Base-by-base conservation (phyloP, 768 basidiomycete genomes). In the Auricularia auricula-judae region DNA sequence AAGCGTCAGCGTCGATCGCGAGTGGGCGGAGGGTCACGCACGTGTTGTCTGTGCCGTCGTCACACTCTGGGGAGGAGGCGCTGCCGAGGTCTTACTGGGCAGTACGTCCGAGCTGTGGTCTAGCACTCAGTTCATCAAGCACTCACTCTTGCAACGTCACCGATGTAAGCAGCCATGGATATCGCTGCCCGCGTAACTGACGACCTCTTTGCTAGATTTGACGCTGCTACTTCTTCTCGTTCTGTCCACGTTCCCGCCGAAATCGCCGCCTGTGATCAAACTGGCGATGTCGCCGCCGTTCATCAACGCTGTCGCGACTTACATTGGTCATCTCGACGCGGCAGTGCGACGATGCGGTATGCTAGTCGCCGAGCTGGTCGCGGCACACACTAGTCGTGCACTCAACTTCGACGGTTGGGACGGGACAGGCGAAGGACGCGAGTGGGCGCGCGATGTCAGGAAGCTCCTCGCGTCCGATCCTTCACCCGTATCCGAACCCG, bases 261-360 rank as follows among this genome's bases (percentile, higher is more conserved):
- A 77, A 2, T 85, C 87, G 16, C 71, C 76, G 1, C 70, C 76
- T 35, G 67, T 86, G 12, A 70, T 74, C 39, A 74, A 76, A 8
- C 73, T 89, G 3, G 80, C 84, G 2, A 73, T 81, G 36, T 85
- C 83, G 12, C 77, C 85, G 3, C 65, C 77, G 1, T 87, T 98
- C 70, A 80, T 98, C 66, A 76, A 78, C 23, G 84, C 84, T 12
- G 80, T 97, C 58, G 83, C 86, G 4, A 74, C 75, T 4, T 98
- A 97, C 70, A 84, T 99, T 56, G 80, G 80, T 0, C 92, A 96
- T 73, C 75, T 86, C 4, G 92, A 96, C 63, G 75, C 78, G 1
- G 79, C 85, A 3, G 81, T 97, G 21, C 86, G 96, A 3, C 82
- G 87, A 33, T 89, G 93, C 68, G 97, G 97, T 3, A 96, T 99